Evolutionary conservation across 345 rosid genomes (phyloP).

Genomic region (Eucalyptus pumila): DNA sequence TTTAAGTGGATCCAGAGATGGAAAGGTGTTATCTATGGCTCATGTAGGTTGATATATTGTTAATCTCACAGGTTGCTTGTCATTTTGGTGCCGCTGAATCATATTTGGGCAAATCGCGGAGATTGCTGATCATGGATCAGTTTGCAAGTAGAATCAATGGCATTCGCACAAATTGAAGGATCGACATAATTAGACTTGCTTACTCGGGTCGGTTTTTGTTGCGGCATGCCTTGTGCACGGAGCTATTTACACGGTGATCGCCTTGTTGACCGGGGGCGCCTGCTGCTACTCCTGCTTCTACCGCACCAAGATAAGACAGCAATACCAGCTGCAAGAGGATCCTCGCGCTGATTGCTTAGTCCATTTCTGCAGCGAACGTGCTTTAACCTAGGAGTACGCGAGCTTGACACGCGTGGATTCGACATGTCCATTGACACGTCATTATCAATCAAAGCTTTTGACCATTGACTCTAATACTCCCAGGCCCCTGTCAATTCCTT

Average conservation of each 20-base stretch:
- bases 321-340: too few species aligned
- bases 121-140: neutral
- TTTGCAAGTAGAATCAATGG: neutral
- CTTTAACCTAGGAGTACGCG: too few species aligned
- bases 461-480: too few species aligned
- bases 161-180: neutral
- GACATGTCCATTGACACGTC: too few species aligned
- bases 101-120: neutral
- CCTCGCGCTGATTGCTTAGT: too few species aligned
- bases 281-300: constrained; percentile 22
- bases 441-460: too few species aligned
- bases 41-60: neutral
- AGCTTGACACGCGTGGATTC: too few species aligned
- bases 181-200: neutral
- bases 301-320: constrained; percentile 2
- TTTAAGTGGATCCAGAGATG: neutral
- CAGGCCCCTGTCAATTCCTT: too few species aligned
- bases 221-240: neutral
- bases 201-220: neutral
- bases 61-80: neutral
- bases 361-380: too few species aligned
- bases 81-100: neutral
- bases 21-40: neutral
- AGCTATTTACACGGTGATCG: constrained; percentile 9
- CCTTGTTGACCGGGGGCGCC: neutral